Base-by-base conservation (phyloP, 148 eudicot genomes). In the Spergularia bocconei region DNA sequence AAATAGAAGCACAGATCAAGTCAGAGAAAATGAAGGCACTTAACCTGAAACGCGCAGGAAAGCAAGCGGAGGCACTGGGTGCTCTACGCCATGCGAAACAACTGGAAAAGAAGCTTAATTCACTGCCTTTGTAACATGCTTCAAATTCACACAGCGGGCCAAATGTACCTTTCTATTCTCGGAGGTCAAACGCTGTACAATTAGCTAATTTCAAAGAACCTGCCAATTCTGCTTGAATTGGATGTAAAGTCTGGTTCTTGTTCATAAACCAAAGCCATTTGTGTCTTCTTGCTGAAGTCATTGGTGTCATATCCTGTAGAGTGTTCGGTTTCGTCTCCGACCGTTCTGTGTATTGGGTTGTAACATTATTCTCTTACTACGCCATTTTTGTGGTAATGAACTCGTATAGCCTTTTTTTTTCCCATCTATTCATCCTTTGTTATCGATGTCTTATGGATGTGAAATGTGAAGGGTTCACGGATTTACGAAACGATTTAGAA, bases 31-130 rank as follows among this genome's bases (percentile, higher is more conserved):
- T 87, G 14, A 94, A 89, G 75, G 97, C 98, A 0, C 33, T 94
- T 65, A 82, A 79, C 69, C 74, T 94, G 58, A 94, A 94, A 81
- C 95, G 96, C 25, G 74, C 93, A 51, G 98, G 98, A 68, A 90
- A 90, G 79, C 91, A 94, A 82, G 87, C 92, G 10, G 97, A 94
- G 86, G 98, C 98, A 17, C 74, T 94, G 67, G 91, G 78, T 78
- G 88, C 95, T 75, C 90, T 94, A 66, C 85, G 96, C 57, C 80
- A 79, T 12, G 89, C 98, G 39, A 94, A 91, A 62, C 85, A 82
- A 75, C 76, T 85, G 77, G 87, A 82, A 74, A 85, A 79, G 81
- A 85, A 79, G 79, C 81, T 82, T 52, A 67, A 16, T 56, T 62
- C 73, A 41, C 61, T 79, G 16, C 67, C 71, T 8, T 29, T 71